A percentile compares a stretch with the other conserved stretches of the same genome.
phyloP scores from a whole-genome alignment of 2,329 filamentous ascomycete genomes.

The Monosporascus sp. region DNA sequence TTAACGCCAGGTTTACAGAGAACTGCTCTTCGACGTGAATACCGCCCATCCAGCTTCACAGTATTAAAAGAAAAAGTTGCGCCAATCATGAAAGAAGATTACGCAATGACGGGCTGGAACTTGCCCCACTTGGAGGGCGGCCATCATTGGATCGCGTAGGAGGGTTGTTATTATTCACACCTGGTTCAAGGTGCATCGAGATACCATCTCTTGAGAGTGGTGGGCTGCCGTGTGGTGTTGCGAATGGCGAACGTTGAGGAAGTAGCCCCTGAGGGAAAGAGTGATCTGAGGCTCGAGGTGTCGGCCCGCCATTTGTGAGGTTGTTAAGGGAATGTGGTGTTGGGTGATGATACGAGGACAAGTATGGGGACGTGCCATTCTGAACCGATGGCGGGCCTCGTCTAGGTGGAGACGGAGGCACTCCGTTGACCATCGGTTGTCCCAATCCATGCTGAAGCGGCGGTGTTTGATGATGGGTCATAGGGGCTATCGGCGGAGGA shows the following conservation, averaged over 20 bases:
- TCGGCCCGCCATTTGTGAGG: constrained; percentile 36
- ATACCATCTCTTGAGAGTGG: constrained; percentile 37
- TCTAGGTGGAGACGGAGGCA: constrained; percentile 46
- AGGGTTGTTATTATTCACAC: constrained; percentile 24
- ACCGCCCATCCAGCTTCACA: neutral
- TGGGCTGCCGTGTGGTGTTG: constrained; percentile 41
- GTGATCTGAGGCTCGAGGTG: constrained; percentile 40
- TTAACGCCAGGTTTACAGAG: neutral
- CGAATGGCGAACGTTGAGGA: constrained; percentile 36
- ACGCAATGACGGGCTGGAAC: constrained; percentile 69
- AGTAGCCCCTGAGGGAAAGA: constrained; percentile 41
- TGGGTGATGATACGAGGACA: constrained; percentile 29
- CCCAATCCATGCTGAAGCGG: constrained; percentile 39
- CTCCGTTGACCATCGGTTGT: constrained; percentile 38
- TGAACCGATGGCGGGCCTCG: constrained; percentile 37
- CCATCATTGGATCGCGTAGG: constrained; percentile 27
- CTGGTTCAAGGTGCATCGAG: constrained; percentile 25
- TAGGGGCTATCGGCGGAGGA: constrained; percentile 41
- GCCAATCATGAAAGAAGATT: constrained; percentile 60
- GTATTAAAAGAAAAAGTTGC: neutral
- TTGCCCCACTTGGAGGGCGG: constrained; percentile 57
- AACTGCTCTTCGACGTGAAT: neutral
- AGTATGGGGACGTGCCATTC: constrained; percentile 35
- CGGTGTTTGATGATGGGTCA: constrained; percentile 37
- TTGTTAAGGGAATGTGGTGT: constrained; percentile 24